These are phyloP conservation scores for Hibiscus trionum DNA, from an alignment of 345 rosid species.

Conservation along the genomic window DNA sequence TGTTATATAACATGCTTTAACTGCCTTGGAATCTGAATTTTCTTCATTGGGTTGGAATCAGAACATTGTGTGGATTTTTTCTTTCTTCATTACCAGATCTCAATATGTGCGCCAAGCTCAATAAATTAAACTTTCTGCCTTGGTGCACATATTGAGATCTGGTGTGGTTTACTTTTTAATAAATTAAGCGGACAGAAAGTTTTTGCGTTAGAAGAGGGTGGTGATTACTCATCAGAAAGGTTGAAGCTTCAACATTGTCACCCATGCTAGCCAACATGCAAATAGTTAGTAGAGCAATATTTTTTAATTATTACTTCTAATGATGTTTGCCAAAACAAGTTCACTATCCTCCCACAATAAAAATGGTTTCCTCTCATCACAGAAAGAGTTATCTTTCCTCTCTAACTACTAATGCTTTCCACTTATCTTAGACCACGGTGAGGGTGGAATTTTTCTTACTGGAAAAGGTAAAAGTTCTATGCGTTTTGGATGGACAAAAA, in stretches of 20 bases:
- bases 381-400: not conserved
- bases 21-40: not conserved
- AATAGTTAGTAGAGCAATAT: not conserved
- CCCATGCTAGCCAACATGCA: not conserved
- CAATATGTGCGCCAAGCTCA: too few species aligned
- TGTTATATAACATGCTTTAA: not conserved
- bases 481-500: not conserved
- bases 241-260: not conserved
- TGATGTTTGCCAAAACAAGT: not conserved
- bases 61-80: not conserved
- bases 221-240: not conserved
- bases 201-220: not conserved
- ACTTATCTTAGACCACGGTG: not conserved
- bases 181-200: not conserved
- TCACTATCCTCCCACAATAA: not conserved
- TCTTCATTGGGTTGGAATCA: not conserved
- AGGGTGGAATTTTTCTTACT: not conserved
- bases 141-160: not conserved
- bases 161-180: not conserved
- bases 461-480: not conserved
- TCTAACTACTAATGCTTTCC: not conserved
- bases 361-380: not conserved
- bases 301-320: not conserved
- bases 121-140: too few species aligned
- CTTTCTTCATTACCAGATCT: not conserved